Evolutionary conservation across 2,329 filamentous ascomycete genomes (phyloP), one percentile per base, ranked within the genome.

Genomic region (Sporothrix dimorphospora): DNA sequence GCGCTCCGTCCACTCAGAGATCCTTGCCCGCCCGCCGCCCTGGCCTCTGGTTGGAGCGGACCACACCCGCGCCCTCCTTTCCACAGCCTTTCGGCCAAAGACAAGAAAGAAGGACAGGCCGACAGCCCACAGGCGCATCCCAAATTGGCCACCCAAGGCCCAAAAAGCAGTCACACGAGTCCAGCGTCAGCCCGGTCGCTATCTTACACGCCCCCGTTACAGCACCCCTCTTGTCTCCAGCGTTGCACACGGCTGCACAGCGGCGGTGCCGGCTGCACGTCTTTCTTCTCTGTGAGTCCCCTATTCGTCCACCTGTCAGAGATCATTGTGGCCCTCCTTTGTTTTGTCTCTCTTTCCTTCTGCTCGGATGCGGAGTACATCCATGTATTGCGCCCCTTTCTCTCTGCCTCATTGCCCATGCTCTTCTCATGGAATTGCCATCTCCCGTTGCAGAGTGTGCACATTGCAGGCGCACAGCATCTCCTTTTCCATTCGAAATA

Each of bases 11-110:
- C 51, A 42, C 63, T 19, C 30, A 40, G 9, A 14, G n/a, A 71
- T 16, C 59, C 69, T 71, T 27, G 69, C n/a, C 59, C 8, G 16
- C 19, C 57, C 11, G 19, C 27, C 19, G 38, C 51, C 51, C 19
- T 65, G 42, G 21, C 21, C 7, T n/a, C 55, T 70, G 55, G 59
- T 70, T 70, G 68, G 68, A 47, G 68, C 68, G 68, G 68, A 70
- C 55, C 68, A 61, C 9, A 49, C 42, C 68, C 53, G 68, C 42
- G 24, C 42, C 47, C 49, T 27, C 34, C 51, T 45, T 45, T 38
- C 42, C 24, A n/a, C 40, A 45, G 40, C n/a, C 19, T 34, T 40
- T 42, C 68, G 49, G 38, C 34, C 9, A 38, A 47, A 61, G 53
- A 45, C 24, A 38, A 38, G 45, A 45, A 9, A 47, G n/a, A 47